Base-by-base conservation (phyloP, 1,284 basidiomycete species). In the Moniliella sp. region DNA sequence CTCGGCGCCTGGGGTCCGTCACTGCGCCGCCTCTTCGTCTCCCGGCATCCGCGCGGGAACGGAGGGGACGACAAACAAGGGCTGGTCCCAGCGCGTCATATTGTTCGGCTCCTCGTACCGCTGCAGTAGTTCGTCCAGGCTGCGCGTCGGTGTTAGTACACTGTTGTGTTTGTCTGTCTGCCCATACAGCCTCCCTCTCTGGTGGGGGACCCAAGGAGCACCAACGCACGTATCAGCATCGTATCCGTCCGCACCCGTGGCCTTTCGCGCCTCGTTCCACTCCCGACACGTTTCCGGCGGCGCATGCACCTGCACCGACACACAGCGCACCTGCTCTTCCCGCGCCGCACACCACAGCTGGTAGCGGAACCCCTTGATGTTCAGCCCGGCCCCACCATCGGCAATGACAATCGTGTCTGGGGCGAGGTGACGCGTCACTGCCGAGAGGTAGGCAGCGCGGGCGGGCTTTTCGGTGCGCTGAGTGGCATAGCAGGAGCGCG, bases 71-170 rank as follows among this genome's bases (percentile, higher is more conserved):
- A 78, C 81, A 58, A 93, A 79, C 18, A 94, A 68, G 0, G 88
- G 88, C 0, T 83, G 78, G 62, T 97, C 88, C 88, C 88, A 97
- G 27, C 86, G 72, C 8, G 81, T 82, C 76, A 88, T 88, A 0
- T 83, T 84, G 0, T 79, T 84, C 0, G 88, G 88, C 59, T 94
- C 88, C 65, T 97, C 88, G 48, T 75, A 94, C 23, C 88, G 72
- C 57, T 75, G 69, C 9, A 91, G 64, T 2, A 97, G 70, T 59
- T 86, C 88, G 15, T 88, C 79, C 23, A 94, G 69, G 2, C 83
- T 88, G 54, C 4, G 27, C 26, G 15, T 14, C 0, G 28, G 10
- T 37, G 13, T n/a, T n/a, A n/a, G n/a, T n/a, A n/a, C n/a, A n/a
- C n/a, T n/a, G n/a, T n/a, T n/a, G n/a, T n/a, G 27, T 13, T 15